phyloP scores from a whole-genome alignment of 805 yeast species.

The Blastobotrys robertii region DNA sequence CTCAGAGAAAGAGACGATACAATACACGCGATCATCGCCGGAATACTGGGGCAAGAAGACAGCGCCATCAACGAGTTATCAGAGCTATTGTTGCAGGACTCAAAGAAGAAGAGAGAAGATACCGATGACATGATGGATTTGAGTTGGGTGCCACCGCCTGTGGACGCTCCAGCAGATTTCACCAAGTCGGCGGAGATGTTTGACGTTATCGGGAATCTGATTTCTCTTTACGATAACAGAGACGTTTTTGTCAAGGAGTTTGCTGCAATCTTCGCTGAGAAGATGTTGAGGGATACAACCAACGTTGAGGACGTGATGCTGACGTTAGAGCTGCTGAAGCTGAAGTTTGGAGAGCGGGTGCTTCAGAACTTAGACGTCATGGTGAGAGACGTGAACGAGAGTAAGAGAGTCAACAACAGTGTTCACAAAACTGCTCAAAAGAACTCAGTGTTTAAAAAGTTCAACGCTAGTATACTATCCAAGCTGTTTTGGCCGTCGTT shows the following conservation, averaged over 20 bases:
- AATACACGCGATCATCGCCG: constrained; percentile 56
- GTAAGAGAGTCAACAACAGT: constrained; percentile 36
- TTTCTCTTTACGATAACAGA: constrained; percentile 64
- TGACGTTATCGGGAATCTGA: constrained; percentile 61
- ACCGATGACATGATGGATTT: constrained; percentile 34
- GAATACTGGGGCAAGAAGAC: constrained; percentile 43
- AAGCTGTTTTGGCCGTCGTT: constrained; percentile 71
- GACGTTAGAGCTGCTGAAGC: constrained; percentile 45
- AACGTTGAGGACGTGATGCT: constrained; percentile 26
- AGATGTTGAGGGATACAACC: constrained; percentile 35
- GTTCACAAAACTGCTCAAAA: constrained; percentile 23
- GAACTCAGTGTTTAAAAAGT: constrained; percentile 12
- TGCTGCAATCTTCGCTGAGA: constrained; percentile 47
- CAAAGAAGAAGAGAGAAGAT: constrained; percentile 22
- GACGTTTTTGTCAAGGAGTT: constrained; percentile 58
- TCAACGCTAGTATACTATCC: constrained; percentile 59
- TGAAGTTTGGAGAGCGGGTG: constrained; percentile 56
- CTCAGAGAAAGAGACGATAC: constrained; percentile 68
- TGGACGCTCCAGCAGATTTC: constrained; percentile 85
- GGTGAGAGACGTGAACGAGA: constrained; percentile 61
- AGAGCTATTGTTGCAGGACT: constrained; percentile 33
- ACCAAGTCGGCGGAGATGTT: constrained; percentile 39
- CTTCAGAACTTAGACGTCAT: constrained; percentile 71
- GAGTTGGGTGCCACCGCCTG: constrained; percentile 77
- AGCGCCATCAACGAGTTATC: constrained; percentile 44